Evolutionary conservation across 2,329 filamentous ascomycete species (phyloP).

Genomic region (Aspergillus nomiae): DNA sequence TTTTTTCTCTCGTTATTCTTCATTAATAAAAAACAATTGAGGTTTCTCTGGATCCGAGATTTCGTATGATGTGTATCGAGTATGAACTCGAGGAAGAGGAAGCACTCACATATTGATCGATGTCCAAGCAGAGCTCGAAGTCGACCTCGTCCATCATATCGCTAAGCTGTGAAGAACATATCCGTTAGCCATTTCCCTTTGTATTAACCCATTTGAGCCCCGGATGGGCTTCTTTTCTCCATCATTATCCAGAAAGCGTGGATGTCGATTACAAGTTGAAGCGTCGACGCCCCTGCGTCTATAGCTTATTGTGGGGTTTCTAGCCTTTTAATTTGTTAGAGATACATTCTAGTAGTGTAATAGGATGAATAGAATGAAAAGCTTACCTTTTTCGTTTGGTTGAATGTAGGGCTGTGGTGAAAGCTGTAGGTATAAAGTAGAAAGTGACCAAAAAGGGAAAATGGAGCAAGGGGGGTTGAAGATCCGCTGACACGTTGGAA

Average conservation of each 20-base stretch:
- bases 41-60: neutral
- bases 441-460: neutral
- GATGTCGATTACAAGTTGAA: neutral
- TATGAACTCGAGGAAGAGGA: neutral
- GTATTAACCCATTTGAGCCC: neutral
- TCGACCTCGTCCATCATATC: constrained; percentile 23
- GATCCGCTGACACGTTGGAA: neutral
- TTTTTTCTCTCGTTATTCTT: neutral
- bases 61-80: neutral
- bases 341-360: neutral
- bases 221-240: neutral
- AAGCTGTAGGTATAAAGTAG: neutral
- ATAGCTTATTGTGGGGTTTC: neutral
- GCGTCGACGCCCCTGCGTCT: neutral
- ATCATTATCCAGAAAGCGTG: neutral
- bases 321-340: neutral
- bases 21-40: neutral
- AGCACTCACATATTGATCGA: constrained; percentile 18
- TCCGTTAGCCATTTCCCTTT: neutral
- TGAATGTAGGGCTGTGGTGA: neutral
- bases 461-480: neutral
- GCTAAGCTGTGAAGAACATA: neutral
- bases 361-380: neutral
- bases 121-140: constrained; percentile 21
- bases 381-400: neutral